Base-by-base conservation (phyloP, 164 flowering plant genomes). In the Houttuynia cordata region DNA sequence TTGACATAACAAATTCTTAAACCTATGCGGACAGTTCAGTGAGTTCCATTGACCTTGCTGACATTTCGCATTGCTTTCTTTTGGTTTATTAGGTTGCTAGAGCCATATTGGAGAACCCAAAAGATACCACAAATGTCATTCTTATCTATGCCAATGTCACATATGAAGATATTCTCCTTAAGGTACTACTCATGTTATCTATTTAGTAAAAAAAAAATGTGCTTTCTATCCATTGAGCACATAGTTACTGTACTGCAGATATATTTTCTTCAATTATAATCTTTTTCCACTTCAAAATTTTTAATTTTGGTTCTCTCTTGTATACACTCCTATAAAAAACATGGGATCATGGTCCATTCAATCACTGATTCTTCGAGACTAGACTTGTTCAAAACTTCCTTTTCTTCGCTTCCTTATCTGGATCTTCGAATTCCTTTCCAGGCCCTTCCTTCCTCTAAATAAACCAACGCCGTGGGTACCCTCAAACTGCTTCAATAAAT, bases 61-160 rank as follows among this genome's bases (percentile, higher is more conserved):
- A 45, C 17, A 14, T 42, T 42, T 42, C 49, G 1, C 25, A 58
- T 62, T 54, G 30, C 41, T 57, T 10, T 57, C 45, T 19, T 34
- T 57, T 15, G 15, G 20, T 37, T 0, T 37, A n/a, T 17, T 42
- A 91, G 97, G 96, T 94, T 62, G 79, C 96, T 23, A 80, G 97
- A 75, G 97, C 97, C 10, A 91, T 93, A 63, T 66, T 93, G 53
- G 99, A 93, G 74, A 85, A 86, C 62, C 93, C 91, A 40, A 76
- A 78, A 14, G 99, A 93, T 76, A 75, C 67, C 25, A 93, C 99
- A n/a, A 83, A 76, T 62, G 82, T 93, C 52, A 82, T 88, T 67
- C 91, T 93, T 39, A 83, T 93, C 49, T 93, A 93, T 76, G 99
- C 96, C 52, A 93, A 93, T 67, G 99, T 93, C 57, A 81, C 97